Evolutionary conservation across 2,329 filamentous ascomycete species (phyloP), one percentile per base, ranked within the genome.

Genomic region (Calycina herbarum): DNA sequence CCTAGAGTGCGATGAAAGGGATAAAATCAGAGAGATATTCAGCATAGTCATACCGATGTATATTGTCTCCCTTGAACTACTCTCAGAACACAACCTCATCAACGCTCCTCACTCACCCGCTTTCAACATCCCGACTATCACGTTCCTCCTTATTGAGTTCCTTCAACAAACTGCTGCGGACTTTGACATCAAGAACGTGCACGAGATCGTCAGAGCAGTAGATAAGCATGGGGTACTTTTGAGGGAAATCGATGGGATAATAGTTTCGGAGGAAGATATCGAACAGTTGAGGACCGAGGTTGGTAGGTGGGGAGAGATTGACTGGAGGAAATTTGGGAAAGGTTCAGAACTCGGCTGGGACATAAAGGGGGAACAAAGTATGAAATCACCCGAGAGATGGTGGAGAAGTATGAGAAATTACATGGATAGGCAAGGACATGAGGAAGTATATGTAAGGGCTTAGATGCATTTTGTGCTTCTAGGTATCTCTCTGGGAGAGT

Each of bases 1-100:
- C 5, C 35, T 17, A 62, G 62, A 35, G 38, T 58, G 31, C 40
- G 29, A 63, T n/a, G 29, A 61, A 15, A 48, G 57, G 38, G 15
- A 29, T 4, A 29, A 20, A 42, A 5, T 64, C 13, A 20, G 13
- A 33, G 58, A 66, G 42, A 35, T 66, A n/a, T 69, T 80, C 17
- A 78, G 83, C 69, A 85, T 85, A 83, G 82, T 84, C 81, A 79
- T 85, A 68, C 81, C 84, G 75, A 86, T 85, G 72, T 76, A 85
- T 61, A 84, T 82, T 75, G 83, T 85, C 63, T 82, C 80, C 48
- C 74, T 85, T 66, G 85, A 85, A 67, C 78, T 85, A 6, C 72
- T 85, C 29, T 79, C 83, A 7, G 73, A 64, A 58, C n/a, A 54
- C 58, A 48, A 56, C 35, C 38, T 62, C 10, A 57, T 66, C 20